Evolutionary conservation across 2,329 filamentous ascomycete genomes (phyloP), one percentile per base, ranked within the genome.

Genomic region (Chrysosporium keratinophilum): DNA sequence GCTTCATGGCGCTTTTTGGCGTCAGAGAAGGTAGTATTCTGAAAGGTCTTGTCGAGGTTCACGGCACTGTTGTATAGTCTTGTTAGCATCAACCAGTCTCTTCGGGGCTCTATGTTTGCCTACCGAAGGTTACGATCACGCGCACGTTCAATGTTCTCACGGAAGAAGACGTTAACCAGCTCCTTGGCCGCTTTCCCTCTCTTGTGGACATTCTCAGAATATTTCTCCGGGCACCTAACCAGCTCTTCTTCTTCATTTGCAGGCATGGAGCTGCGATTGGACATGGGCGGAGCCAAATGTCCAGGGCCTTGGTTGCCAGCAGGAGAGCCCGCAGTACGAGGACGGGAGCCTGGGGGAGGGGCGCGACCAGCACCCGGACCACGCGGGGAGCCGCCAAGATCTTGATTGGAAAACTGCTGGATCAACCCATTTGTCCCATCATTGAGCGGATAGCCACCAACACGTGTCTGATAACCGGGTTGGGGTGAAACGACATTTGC

Each of bases 391-490:
- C 81, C 82, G 56, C 87, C 85, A 40, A 97, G 79, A 69, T 96
- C 95, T 76, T 97, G 91, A 71, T 96, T 89, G 55, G 91, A 94
- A 71, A 97, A 95, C 69, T 98, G 93, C 68, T 96, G 88, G 57
- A 90, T 89, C 44, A 97, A 79, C 31, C 89, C 90, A 63, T 88
- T 93, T 63, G 91, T 94, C 61, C 85, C 86, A 66, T 96, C 89
- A 64, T 87, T 88, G 67, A 75, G 80, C 74, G 69, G 69, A 62
- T 77, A 78, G 10, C 39, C 48, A 64, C 54, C 49, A 45, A 70
- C 71, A 59, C 74, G 74, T 53, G 70, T 70, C 60, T 71, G 65
- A 59, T 74, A 76, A 56, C 76, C 71, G 51, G 74, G 69, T 59
- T 80, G 78, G 47, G 76, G 76, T 45, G 78, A 75, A 61, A 78